Base-by-base conservation (phyloP, 257 asterid genomes). In the Solanum gracilifrons region DNA sequence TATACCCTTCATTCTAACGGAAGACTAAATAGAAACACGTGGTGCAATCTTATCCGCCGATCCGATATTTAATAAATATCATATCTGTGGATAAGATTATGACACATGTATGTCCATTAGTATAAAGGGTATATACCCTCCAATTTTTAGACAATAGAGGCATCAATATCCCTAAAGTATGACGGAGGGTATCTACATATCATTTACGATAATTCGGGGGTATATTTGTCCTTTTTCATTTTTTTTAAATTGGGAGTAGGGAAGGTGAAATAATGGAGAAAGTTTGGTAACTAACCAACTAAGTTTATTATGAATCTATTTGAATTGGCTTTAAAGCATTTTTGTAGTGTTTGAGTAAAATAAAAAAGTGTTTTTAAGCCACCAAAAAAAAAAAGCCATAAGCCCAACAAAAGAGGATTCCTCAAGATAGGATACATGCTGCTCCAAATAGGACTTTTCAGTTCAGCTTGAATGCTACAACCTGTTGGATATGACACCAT, bases 141-240 rank as follows among this genome's bases (percentile, higher is more conserved):
- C 48, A 43, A 0, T 41, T 43, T 43, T 43, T 43, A 43, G 48
- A 43, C 0, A 16, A 2, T 5, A 43, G 0, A 11, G 48, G 48
- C 48, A 43, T 16, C 16, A 11, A 43, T 43, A 43, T 43, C 48
- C 48, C 48, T 43, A 43, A 43, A 43, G 2, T 43, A 11, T 41
- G 48, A 41, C 48, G 15, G 48, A 0, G 0, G 2, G 3, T 41
- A 41, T 41, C 48, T 41, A 0, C 0, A 43, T 12, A 12, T 16
- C 16, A 43, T 43, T 43, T 12, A 43, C 1, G 6, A 43, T 43
- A 43, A 1, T 43, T 43, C 18, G 6, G 1, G 12, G 51, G 18
- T 43, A 43, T 43, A 43, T 43, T 43, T 43, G 51, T 43, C 18
- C 0, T 43, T 43, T 43, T 43, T 43, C 51, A 0, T 16, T 51